phyloP scores from a whole-genome alignment of 2,329 filamentous ascomycete species.

The Mycosphaerelloides madeirae region DNA sequence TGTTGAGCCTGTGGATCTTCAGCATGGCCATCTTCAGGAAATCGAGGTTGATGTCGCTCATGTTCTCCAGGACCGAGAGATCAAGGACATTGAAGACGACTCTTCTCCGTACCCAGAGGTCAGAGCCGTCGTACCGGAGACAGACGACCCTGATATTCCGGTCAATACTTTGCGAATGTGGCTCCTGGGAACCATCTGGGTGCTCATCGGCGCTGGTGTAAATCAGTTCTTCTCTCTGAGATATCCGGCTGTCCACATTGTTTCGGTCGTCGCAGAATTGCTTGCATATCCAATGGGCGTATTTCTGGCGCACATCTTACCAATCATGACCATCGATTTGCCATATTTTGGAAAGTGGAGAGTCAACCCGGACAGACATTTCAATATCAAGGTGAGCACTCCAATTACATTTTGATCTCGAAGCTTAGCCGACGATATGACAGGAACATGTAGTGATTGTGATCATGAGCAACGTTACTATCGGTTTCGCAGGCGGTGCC shows the following conservation, averaged over 20 bases:
- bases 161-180: conserved; percentile 56
- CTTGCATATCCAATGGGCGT: conserved; percentile 80
- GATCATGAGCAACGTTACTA: conserved; percentile 39
- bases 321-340: conserved; percentile 50
- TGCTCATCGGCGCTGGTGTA: conserved; percentile 39
- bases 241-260: conserved; percentile 87
- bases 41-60: conserved; percentile 35
- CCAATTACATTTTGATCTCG: too few species aligned
- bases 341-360: conserved; percentile 39
- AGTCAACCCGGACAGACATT: conserved; percentile 27
- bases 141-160: conserved; percentile 57
- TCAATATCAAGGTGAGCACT: conserved; percentile 18
- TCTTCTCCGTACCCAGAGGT: conserved; percentile 59
- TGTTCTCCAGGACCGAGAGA: conserved; percentile 45
- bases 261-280: conserved; percentile 78
- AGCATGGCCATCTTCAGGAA: conserved; percentile 27
- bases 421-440: too few species aligned
- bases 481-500: conserved; percentile 56
- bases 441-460: conserved; percentile 42
- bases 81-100: conserved; percentile 24
- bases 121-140: conserved; percentile 59
- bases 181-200: conserved; percentile 44
- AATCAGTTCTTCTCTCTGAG: conserved; percentile 85
- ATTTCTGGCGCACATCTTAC: conserved; percentile 69
- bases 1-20: conserved; percentile 17